Conservation (phyloP, 2,329 filamentous ascomycete species). For the Eutypella sp. region DNA sequence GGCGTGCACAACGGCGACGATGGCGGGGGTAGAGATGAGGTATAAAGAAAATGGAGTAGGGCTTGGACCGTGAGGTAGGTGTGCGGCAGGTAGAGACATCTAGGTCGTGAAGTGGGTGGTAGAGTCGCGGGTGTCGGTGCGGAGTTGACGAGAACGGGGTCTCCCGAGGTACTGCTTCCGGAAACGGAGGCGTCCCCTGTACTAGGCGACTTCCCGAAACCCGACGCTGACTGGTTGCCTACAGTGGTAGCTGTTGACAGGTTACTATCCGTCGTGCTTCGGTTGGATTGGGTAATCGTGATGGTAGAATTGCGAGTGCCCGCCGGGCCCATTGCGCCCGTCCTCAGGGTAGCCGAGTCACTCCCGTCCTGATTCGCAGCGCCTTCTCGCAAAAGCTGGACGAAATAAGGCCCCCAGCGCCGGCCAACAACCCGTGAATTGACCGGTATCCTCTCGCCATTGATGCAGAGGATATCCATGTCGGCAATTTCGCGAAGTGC, state of each 20-base stretch:
- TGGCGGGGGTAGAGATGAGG: conserved; percentile 74
- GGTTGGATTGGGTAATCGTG: conserved; percentile 71
- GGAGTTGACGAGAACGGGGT: conserved; percentile 46
- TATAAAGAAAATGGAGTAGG: conserved; percentile 89
- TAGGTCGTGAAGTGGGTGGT: conserved; percentile 63
- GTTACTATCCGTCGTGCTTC: conserved; percentile 43
- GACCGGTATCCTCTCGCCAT: conserved; percentile 85
- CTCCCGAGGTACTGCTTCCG: conserved; percentile 31
- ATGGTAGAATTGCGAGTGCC: conserved; percentile 72
- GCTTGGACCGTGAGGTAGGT: conserved; percentile 86
- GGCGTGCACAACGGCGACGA: conserved; percentile 80
- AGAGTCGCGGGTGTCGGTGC: conserved; percentile 54
- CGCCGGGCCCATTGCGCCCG: conserved; percentile 51
- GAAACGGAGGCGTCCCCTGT: conserved; percentile 41
- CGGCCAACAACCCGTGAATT: conserved; percentile 85
- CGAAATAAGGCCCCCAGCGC: conserved; percentile 94
- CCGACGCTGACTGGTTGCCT: conserved; percentile 27
- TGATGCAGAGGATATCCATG: conserved; percentile 93
- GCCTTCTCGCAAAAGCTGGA: conserved; percentile 81
- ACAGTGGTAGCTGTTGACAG: conserved; percentile 41
- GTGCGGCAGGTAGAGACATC: conserved; percentile 89
- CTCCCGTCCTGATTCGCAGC: conserved; percentile 65
- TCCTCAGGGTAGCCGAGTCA: conserved; percentile 71
- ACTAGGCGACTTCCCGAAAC: conserved; percentile 38
- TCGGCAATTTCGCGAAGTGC: conserved; percentile 81